A percentile compares a stretch with the other conserved stretches of the same genome.
Evolutionary conservation across 2,329 filamentous ascomycete species (phyloP).

Genomic region (Aspergillus pseudotamarii): DNA sequence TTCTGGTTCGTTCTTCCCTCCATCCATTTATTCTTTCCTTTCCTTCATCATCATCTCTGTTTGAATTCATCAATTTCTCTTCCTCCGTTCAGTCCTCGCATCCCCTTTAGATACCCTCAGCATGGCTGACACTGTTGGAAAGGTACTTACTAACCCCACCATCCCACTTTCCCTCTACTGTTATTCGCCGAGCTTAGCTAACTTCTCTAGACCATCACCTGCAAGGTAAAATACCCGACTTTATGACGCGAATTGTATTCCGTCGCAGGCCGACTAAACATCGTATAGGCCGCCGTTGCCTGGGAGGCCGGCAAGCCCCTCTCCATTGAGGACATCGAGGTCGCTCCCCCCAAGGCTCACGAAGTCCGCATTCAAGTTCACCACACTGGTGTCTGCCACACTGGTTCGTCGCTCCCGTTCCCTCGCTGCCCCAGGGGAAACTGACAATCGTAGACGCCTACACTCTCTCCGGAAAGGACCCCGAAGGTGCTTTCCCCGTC

Average conservation of each 20-base stretch:
- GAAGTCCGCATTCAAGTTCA: constrained; percentile 97
- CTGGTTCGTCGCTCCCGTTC: constrained; percentile 60
- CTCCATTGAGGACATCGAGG: constrained; percentile 88
- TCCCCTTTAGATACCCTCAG: not conserved
- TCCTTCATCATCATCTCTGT: not conserved
- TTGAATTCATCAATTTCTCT: not conserved
- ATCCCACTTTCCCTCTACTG: not conserved
- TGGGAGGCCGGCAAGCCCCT: constrained; percentile 95
- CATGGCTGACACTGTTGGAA: constrained; percentile 14
- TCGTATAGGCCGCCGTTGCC: constrained; percentile 77
- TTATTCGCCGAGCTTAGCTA: not conserved
- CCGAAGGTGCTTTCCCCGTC: constrained; percentile 90
- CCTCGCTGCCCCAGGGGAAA: not conserved
- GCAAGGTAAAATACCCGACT: constrained; percentile 63
- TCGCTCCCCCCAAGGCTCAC: constrained; percentile 82
- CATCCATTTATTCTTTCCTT: not conserved
- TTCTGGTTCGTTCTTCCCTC: not conserved
- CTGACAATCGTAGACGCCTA: constrained; percentile 69
- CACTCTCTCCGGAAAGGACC: constrained; percentile 93
- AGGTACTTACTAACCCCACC: constrained; percentile 5
- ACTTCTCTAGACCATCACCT: constrained; percentile 75
- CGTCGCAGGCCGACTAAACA: constrained; percentile 2
- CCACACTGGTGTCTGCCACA: constrained; percentile 99
- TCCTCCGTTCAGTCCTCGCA: not conserved
- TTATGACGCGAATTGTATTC: not conserved